Percentiles rank a stretch among this genome's conserved stretches.
Conservation (phyloP, 2,329 filamentous ascomycete species). For the Phaeoacremonium minimum region DNA sequence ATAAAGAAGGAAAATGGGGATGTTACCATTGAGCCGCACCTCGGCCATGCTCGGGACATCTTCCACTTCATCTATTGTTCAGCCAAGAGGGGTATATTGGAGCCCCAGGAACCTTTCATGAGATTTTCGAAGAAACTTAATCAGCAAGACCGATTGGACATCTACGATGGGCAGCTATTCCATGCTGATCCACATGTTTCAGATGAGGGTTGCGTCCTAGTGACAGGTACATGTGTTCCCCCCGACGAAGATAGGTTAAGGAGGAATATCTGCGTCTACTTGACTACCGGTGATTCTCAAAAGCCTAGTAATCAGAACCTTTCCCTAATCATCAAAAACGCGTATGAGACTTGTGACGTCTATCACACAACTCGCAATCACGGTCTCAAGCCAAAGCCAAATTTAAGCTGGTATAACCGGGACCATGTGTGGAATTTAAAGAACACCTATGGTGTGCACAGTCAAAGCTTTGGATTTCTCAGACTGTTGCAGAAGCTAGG, state of each 20-base stretch:
- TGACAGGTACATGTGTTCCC: neutral
- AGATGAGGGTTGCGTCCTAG: neutral
- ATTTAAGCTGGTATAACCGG: neutral
- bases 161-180: neutral
- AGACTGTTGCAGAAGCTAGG: too few relatives aligned
- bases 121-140: neutral
- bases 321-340: neutral
- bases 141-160: neutral
- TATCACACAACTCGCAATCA: neutral
- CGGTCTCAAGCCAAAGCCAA: neutral
- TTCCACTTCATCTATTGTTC: neutral
- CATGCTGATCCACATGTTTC: neutral
- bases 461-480: neutral
- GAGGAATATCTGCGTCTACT: neutral
- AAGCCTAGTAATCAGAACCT: neutral
- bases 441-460: neutral
- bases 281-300: neutral
- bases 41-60: neutral
- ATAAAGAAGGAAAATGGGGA: neutral
- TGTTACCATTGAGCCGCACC: neutral
- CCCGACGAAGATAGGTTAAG: neutral
- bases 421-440: neutral
- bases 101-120: neutral
- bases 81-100: neutral
- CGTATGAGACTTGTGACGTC: neutral